These are phyloP conservation scores for Aspergillus sp. DNA, from an alignment of 2,329 filamentous ascomycete genomes.

Conservation along the genomic window DNA sequence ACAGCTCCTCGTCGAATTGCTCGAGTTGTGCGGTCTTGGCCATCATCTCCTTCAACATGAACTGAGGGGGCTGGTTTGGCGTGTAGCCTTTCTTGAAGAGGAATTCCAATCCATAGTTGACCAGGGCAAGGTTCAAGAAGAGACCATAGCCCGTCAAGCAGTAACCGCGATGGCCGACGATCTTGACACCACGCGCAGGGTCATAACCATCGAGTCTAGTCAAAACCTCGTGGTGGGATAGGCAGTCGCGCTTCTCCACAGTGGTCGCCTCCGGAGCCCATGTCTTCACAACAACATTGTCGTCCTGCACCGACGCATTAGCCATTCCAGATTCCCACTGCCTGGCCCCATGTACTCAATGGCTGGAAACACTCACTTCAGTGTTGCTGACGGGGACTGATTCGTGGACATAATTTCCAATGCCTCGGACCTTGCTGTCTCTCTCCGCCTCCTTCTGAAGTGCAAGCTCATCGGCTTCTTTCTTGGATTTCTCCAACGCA, in stretches of 20 bases:
- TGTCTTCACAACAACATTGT: constrained; percentile 72
- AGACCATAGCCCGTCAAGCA: constrained; percentile 87
- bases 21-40: constrained; percentile 96
- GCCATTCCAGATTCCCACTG: too few species aligned
- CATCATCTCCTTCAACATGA: constrained; percentile 96
- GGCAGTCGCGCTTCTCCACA: constrained; percentile 70
- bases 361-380: constrained; percentile 55
- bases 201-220: constrained; percentile 87
- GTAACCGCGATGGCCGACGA: constrained; percentile 92
- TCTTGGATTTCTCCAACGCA: constrained; percentile 77
- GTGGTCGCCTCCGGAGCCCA: constrained; percentile 77
- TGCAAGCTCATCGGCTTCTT: constrained; percentile 70
- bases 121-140: constrained; percentile 85
- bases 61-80: constrained; percentile 81
- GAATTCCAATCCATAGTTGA: constrained; percentile 94
- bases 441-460: constrained; percentile 71
- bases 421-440: constrained; percentile 73
- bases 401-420: constrained; percentile 90
- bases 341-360: neutral
- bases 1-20: constrained; percentile 96
- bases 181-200: constrained; percentile 85
- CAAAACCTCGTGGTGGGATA: constrained; percentile 95
- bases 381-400: constrained; percentile 79
- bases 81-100: constrained; percentile 77
- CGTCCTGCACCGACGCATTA: constrained; percentile 52